Conservation (phyloP, 2,329 filamentous ascomycete species). For the Chrysoporthe deuterocubensis region DNA sequence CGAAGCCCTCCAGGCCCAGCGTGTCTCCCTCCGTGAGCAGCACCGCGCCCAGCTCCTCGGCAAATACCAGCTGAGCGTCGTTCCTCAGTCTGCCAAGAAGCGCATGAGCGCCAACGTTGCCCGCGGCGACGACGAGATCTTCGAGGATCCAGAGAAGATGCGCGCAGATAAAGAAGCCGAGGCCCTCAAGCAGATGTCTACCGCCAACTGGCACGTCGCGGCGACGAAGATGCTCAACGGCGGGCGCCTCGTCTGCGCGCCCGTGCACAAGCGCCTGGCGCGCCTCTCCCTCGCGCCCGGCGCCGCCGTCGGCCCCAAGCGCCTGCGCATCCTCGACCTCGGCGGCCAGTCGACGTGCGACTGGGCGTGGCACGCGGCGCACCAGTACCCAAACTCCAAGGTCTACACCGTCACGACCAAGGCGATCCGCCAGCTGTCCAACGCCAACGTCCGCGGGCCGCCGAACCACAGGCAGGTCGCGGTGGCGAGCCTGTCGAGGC, state of each 20-base stretch:
- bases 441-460: slow-evolving; percentile 79
- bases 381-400: slow-evolving; percentile 82
- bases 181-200: slow-evolving; percentile 72
- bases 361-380: slow-evolving; percentile 94
- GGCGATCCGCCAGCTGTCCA: slow-evolving; percentile 69
- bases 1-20: slow-evolving; percentile 83
- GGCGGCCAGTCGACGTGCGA: slow-evolving; percentile 84
- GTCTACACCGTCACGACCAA: slow-evolving; percentile 87
- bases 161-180: slow-evolving; percentile 78
- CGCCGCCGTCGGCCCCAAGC: slow-evolving; percentile 52
- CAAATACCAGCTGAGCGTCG: slow-evolving; percentile 77
- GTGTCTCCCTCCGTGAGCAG: slow-evolving; percentile 71
- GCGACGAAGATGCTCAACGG: slow-evolving; percentile 65
- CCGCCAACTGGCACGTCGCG: slow-evolving; percentile 64
- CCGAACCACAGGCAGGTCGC: slow-evolving; percentile 84
- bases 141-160: slow-evolving; percentile 66
- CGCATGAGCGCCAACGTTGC: slow-evolving; percentile 74
- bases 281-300: slow-evolving; percentile 53
- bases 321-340: slow-evolving; percentile 75
- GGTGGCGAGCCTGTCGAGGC: slow-evolving; percentile 74
- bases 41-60: slow-evolving; percentile 84
- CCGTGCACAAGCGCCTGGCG: slow-evolving; percentile 65
- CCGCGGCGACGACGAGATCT: slow-evolving; percentile 68
- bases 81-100: slow-evolving; percentile 71
- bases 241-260: slow-evolving; percentile 66